These are phyloP conservation scores for Kwoniella heveanensis DNA, from an alignment of 768 basidiomycete species.

Conservation along the genomic window DNA sequence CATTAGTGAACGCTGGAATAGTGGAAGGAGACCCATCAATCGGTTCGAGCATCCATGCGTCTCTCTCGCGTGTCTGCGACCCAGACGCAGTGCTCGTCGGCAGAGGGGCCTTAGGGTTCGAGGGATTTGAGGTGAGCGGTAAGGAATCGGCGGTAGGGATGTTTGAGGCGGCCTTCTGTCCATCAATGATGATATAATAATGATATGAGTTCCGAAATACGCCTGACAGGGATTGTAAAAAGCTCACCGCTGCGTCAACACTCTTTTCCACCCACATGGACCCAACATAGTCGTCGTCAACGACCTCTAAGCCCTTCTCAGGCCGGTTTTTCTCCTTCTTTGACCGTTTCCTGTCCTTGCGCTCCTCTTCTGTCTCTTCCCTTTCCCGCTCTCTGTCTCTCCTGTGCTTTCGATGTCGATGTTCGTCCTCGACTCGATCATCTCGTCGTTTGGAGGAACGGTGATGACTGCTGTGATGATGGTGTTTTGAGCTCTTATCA, in stretches of 20 bases:
- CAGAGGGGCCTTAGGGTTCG: slow-evolving; percentile 60
- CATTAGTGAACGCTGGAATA: slow-evolving; percentile 35
- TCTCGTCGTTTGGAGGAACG: slow-evolving; percentile 17
- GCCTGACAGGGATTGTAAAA: neutral
- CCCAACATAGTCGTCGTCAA: slow-evolving; percentile 72
- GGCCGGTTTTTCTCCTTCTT: slow-evolving; percentile 55
- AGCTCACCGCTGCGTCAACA: slow-evolving; percentile 36
- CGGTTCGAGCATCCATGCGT: slow-evolving; percentile 84
- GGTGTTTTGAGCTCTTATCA: slow-evolving; percentile 12
- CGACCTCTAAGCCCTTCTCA: slow-evolving; percentile 57
- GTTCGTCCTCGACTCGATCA: neutral
- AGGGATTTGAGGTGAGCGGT: slow-evolving; percentile 67
- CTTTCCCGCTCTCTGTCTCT: slow-evolving; percentile 44
- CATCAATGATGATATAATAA: neutral
- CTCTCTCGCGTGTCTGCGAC: slow-evolving; percentile 62
- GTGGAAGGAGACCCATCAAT: slow-evolving; percentile 47
- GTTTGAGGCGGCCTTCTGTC: slow-evolving; percentile 57
- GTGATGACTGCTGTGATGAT: slow-evolving; percentile 12
- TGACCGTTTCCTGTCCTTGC: slow-evolving; percentile 38
- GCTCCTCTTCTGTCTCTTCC: slow-evolving; percentile 43
- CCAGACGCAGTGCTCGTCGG: slow-evolving; percentile 59
- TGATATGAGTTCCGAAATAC: neutral
- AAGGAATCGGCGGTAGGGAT: slow-evolving; percentile 77
- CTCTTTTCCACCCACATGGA: slow-evolving; percentile 63
- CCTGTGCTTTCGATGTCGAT: slow-evolving; percentile 27